phyloP scores from a whole-genome alignment of 257 asterid genomes.

The Ajuga chamaepitys region DNA sequence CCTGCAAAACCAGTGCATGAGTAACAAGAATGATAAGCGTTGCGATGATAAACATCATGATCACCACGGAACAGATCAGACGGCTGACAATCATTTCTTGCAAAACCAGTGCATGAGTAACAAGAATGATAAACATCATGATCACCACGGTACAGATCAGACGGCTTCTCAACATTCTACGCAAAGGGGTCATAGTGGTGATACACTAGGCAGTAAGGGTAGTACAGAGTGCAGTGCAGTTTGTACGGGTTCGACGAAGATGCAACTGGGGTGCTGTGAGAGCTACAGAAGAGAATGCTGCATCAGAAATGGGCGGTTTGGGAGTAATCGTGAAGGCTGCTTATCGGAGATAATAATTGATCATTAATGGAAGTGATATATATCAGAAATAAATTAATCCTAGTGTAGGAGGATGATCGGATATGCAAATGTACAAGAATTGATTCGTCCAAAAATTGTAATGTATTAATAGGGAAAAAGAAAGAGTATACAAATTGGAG shows the following conservation, averaged over 20 bases:
- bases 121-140: not conserved
- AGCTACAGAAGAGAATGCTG: constrained; percentile 51
- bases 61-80: not conserved
- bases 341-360: constrained; percentile 53
- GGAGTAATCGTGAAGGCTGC: constrained; percentile 22
- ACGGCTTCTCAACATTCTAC: constrained; percentile 7
- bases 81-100: not conserved
- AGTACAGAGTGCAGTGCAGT: not conserved
- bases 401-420: not conserved
- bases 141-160: not conserved
- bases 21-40: constrained; percentile 4
- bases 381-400: not conserved
- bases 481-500: not conserved
- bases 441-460: not conserved
- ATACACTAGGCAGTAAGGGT: not conserved
- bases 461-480: not conserved
- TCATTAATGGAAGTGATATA: not conserved
- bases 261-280: constrained; percentile 38
- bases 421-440: not conserved
- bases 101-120: not conserved
- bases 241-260: constrained; percentile 10
- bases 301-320: constrained; percentile 24
- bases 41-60: constrained; percentile 14
- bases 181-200: not conserved
- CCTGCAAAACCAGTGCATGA: not conserved